Percentiles rank a stretch among this genome's conserved stretches.
These are phyloP conservation scores for Paraglomus occultum DNA, from an alignment of 192 early-diverging fungal species.

Conservation along the genomic window DNA sequence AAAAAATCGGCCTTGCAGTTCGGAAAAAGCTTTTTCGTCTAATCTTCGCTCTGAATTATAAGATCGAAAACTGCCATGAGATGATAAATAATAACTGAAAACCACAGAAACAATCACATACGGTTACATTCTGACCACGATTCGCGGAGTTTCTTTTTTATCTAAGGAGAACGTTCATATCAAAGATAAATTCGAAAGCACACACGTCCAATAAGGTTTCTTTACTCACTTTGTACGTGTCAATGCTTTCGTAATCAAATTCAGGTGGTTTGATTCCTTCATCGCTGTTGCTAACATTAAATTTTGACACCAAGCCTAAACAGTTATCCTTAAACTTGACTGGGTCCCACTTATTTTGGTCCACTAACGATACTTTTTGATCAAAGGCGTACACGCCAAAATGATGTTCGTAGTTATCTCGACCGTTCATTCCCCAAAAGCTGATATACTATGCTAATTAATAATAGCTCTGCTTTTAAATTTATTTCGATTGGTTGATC, in stretches of 20 bases:
- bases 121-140: constrained; percentile 2
- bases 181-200: background rate
- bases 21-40: constrained; percentile 38
- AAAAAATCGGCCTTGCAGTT: constrained; percentile 60
- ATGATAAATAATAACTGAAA: background rate
- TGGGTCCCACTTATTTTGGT: constrained; percentile 43
- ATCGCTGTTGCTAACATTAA: constrained; percentile 4
- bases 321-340: constrained; percentile 30
- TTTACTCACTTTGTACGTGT: background rate
- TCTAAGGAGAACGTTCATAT: constrained; percentile 4
- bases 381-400: constrained; percentile 38
- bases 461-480: no score
- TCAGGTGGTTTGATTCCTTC: background rate
- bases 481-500: no score
- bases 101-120: background rate
- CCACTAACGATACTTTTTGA: constrained; percentile 32
- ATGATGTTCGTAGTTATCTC: constrained; percentile 37
- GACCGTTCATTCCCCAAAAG: background rate
- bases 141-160: constrained; percentile 13
- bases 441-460: no score
- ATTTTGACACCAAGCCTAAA: constrained; percentile 35
- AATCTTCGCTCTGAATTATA: background rate
- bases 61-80: no score
- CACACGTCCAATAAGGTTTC: background rate
- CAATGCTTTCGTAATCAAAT: background rate